Evolutionary conservation across 768 basidiomycete species (phyloP).

Genomic region (Ramaria sp.): DNA sequence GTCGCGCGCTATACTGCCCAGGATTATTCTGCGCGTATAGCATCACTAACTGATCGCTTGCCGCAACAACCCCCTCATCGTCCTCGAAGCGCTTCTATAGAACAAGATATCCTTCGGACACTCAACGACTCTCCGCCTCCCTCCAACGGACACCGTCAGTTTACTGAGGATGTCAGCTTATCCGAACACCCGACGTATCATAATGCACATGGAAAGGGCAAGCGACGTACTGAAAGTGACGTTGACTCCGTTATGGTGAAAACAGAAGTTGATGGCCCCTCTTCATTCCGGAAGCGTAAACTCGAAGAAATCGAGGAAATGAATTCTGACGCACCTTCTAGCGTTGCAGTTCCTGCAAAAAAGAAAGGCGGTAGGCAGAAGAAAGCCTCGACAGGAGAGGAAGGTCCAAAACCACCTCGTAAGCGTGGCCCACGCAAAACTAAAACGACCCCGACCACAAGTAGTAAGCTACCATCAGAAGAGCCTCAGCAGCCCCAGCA

Average conservation of each 20-base stretch:
- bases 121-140: conserved; percentile 18
- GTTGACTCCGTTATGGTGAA: conserved; percentile 22
- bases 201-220: conserved; percentile 33
- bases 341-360: conserved; percentile 23
- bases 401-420: conserved; percentile 33
- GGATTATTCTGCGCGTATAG: conserved; percentile 41
- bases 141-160: conserved; percentile 17
- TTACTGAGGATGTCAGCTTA: conserved; percentile 20
- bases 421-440: conserved; percentile 41
- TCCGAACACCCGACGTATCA: conserved; percentile 24
- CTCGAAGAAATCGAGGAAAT: conserved; percentile 30
- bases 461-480: conserved; percentile 1
- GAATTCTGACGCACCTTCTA: conserved; percentile 27
- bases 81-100: conserved; percentile 8
- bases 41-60: neutral
- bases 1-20: conserved; percentile 51
- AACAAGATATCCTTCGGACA: conserved; percentile 4
- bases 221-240: conserved; percentile 41
- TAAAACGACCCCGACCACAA: neutral
- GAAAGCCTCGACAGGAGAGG: conserved; percentile 32
- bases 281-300: conserved; percentile 37
- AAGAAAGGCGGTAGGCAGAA: conserved; percentile 32
- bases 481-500: neutral
- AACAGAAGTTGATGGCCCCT: conserved; percentile 15
- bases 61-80: neutral